Conservation (phyloP, 176 grass and related monocot genomes). For the Zizania latifolia region DNA sequence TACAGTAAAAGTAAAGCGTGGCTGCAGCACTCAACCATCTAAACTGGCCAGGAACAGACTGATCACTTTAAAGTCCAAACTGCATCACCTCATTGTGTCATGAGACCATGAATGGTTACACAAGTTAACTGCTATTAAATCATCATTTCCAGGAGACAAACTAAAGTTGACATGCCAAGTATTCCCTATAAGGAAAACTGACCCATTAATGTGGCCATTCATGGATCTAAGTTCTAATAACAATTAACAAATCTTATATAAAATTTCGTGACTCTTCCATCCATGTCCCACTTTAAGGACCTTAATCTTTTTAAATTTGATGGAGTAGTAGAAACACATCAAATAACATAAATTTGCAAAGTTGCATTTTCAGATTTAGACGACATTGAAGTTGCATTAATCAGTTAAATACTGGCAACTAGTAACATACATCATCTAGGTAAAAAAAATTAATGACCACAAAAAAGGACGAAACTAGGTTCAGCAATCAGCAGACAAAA, state of each 20-base stretch:
- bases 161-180: neutral
- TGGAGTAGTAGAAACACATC: neutral
- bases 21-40: neutral
- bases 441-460: constrained; percentile 1
- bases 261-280: neutral
- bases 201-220: constrained; percentile 12
- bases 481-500: no score
- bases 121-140: neutral
- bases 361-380: neutral
- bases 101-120: neutral
- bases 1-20: neutral
- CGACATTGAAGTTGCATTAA: neutral
- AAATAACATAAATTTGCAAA: constrained; percentile 5
- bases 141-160: neutral
- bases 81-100: neutral
- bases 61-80: constrained; percentile 4
- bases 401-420: constrained; percentile 1
- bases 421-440: neutral
- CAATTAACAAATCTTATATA: neutral
- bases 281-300: neutral
- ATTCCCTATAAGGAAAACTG: neutral
- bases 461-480: constrained; percentile 25
- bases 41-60: constrained; percentile 9
- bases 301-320: neutral
- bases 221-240: neutral